Conservation (phyloP, 176 grass and related monocot genomes). For the Puccinellia tenuiflora region DNA sequence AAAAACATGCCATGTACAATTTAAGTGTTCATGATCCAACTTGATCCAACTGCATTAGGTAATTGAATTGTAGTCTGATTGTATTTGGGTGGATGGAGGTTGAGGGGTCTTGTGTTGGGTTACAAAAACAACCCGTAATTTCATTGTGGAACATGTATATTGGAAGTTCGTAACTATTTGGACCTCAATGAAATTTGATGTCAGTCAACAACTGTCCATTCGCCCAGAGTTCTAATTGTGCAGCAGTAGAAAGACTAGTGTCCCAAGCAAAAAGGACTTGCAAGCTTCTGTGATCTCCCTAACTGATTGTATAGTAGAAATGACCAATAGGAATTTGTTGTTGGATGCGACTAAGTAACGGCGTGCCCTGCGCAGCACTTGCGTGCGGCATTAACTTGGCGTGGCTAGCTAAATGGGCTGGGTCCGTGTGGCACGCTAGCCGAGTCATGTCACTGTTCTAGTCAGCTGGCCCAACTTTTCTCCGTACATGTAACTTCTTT, state of each 20-base stretch:
- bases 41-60: neutral
- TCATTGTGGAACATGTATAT: neutral
- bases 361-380: neutral
- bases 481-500: neutral
- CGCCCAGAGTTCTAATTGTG: neutral
- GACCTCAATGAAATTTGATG: constrained; percentile 3
- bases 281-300: neutral
- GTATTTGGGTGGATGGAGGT: constrained; percentile 4
- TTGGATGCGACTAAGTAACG: neutral
- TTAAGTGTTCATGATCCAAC: neutral
- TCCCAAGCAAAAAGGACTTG: neutral
- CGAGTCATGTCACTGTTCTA: neutral
- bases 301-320: neutral
- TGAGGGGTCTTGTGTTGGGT: neutral
- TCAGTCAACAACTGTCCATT: neutral
- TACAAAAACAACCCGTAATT: neutral
- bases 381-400: neutral
- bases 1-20: constrained; percentile 1
- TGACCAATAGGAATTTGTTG: neutral
- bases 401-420: neutral
- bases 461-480: neutral
- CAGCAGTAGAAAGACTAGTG: neutral
- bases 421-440: neutral
- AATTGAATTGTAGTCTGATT: neutral
- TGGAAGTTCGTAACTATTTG: neutral